Evolutionary conservation across 2,329 filamentous ascomycete genomes (phyloP).

Genomic region (Venturia oleaginea): DNA sequence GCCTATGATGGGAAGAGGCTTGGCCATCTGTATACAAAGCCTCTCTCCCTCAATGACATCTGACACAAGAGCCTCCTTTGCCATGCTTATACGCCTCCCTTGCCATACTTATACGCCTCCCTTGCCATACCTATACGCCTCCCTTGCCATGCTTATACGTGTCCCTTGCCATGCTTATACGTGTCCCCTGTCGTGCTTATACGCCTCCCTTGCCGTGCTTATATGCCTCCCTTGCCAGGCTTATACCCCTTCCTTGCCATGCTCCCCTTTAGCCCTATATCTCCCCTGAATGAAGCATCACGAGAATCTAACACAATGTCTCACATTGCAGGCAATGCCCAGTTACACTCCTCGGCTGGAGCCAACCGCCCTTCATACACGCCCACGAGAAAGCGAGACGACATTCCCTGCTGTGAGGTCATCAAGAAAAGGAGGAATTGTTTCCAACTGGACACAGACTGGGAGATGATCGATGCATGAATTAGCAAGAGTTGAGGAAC

Average conservation of each 20-base stretch:
- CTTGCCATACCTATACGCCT: no score
- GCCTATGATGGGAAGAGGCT: background rate
- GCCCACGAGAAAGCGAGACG: background rate
- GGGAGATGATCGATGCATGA: conserved; percentile 2
- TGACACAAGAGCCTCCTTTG: background rate
- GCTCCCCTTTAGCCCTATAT: no score
- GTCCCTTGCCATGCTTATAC: no score
- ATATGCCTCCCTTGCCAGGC: background rate
- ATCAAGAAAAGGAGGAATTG: background rate
- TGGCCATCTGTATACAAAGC: background rate
- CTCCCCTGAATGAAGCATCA: background rate
- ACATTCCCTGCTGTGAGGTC: background rate
- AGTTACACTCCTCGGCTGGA: background rate
- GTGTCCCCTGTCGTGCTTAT: background rate
- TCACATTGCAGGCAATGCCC: background rate
- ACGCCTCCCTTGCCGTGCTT: background rate
- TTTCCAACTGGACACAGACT: background rate
- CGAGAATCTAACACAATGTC: background rate
- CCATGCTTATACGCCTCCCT: background rate
- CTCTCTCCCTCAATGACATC: background rate
- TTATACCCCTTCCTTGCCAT: background rate
- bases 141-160: background rate
- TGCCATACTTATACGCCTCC: background rate
- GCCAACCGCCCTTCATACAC: background rate
- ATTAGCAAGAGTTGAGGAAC: background rate